Evolutionary conservation across 768 basidiomycete genomes (phyloP).

Genomic region (Hemileccinum rubropunctum): DNA sequence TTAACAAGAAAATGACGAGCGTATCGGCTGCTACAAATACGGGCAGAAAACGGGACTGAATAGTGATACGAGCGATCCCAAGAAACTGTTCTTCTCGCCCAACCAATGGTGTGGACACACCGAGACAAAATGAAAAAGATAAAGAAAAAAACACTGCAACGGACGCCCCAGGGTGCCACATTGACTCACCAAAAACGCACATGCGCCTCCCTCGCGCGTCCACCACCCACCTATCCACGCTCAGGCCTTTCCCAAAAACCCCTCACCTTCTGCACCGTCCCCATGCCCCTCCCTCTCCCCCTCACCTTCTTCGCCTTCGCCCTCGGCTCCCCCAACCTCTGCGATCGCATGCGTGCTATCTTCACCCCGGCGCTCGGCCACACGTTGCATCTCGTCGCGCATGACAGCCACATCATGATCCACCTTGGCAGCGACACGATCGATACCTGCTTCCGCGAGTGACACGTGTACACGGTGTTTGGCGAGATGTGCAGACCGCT

Average conservation of each 20-base stretch:
- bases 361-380: conserved; percentile 44
- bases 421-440: conserved; percentile 81
- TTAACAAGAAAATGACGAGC: no score
- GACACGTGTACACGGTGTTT: conserved; percentile 80
- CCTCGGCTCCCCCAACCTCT: conserved; percentile 26
- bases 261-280: conserved; percentile 32
- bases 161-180: no score
- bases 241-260: conserved; percentile 16
- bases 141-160: no score
- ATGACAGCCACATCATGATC: conserved; percentile 82
- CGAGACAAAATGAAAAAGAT: no score
- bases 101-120: no score
- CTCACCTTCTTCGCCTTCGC: conserved; percentile 22
- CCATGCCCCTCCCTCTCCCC: conserved; percentile 20
- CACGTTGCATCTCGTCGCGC: conserved; percentile 72
- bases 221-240: no score
- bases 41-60: no score
- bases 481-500: conserved; percentile 75
- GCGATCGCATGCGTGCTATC: conserved; percentile 10
- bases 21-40: no score
- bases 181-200: no score
- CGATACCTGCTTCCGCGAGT: conserved; percentile 83
- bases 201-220: no score
- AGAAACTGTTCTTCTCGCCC: no score
- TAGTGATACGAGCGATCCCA: no score